These are phyloP conservation scores for Aschersonia sp. DNA, from an alignment of 2,329 filamentous ascomycete genomes.

Conservation along the genomic window DNA sequence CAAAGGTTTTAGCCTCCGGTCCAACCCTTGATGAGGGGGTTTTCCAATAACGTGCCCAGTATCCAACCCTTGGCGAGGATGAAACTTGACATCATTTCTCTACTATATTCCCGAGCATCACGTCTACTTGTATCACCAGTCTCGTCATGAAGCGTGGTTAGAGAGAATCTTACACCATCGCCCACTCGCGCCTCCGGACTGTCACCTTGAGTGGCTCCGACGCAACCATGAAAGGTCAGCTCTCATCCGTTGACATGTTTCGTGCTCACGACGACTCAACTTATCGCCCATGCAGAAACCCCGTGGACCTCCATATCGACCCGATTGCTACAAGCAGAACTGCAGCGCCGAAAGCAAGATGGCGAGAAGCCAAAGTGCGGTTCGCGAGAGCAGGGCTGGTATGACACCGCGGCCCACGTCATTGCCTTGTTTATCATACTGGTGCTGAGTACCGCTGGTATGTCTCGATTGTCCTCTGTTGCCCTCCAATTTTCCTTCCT, in stretches of 20 bases:
- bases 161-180: not conserved
- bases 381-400: slow-evolving; percentile 35
- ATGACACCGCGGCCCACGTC: slow-evolving; percentile 54
- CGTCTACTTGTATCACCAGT: not conserved
- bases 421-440: slow-evolving; percentile 55
- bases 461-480: slow-evolving; percentile 6
- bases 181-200: not conserved
- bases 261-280: not conserved
- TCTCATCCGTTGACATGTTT: not conserved
- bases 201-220: slow-evolving; percentile 7
- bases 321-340: slow-evolving; percentile 35
- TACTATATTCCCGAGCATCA: not conserved
- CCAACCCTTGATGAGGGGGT: too few relatives aligned
- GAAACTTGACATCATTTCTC: not conserved
- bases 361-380: slow-evolving; percentile 35
- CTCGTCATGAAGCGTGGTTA: slow-evolving; percentile 3
- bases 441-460: slow-evolving; percentile 42
- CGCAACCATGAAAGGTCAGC: slow-evolving; percentile 5
- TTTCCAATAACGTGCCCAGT: too few relatives aligned
- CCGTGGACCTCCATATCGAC: slow-evolving; percentile 37
- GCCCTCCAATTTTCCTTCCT: not conserved
- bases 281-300: slow-evolving; percentile 9
- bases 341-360: slow-evolving; percentile 29
- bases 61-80: not conserved
- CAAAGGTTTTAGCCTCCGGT: too few relatives aligned